Evolutionary conservation across 345 rosid genomes (phyloP), one percentile per base, ranked within the genome.

Genomic region (Brassica nigra): DNA sequence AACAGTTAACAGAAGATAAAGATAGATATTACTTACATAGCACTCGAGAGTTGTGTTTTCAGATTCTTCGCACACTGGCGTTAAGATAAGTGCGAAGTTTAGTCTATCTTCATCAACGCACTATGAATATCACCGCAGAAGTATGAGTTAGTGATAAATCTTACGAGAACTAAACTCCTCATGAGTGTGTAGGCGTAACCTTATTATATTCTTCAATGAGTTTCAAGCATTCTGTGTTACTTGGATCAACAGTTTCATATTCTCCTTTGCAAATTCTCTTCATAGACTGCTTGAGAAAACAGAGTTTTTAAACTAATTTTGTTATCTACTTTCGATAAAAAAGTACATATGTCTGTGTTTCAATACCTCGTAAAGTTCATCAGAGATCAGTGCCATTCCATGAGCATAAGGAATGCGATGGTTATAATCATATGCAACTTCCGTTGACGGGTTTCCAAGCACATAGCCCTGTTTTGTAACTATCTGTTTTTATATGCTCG

Each of bases 401-500:
- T 86, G 87, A 36, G 89, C 86, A 57, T 70, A 89, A 11, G 77
- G 71, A 62, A 91, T 66, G 33, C 77, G 83, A 52, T 85, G 73
- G 78, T 87, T 90, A 28, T 0, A 12, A 31, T 88, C 87, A 29
- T 67, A 18, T 15, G 68, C 74, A 9, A 0, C 0, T 8, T 80
- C 86, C 6, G 93, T 86, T 15, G 0, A 0, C 2, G 92, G 88
- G 77, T 91, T 91, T 33, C 96, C 96, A 7, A 91, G 85, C 14
- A 91, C 36, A 78, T 85, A 91, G 57, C 96, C 98, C 97, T 90
- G 79, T 61, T 83, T 30, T 68, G 39, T 30, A 70, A 20, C 65
- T 69, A 59, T 54, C 55, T 23, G 63, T 58, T 58, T 57, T 3
- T 8, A 58, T 8, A 47, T 47, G 55, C 16, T 47, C 55, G 6